Evolutionary conservation across 2,329 filamentous ascomycete genomes (phyloP), one percentile per base, ranked within the genome.

Genomic region (Beauveria varroae): DNA sequence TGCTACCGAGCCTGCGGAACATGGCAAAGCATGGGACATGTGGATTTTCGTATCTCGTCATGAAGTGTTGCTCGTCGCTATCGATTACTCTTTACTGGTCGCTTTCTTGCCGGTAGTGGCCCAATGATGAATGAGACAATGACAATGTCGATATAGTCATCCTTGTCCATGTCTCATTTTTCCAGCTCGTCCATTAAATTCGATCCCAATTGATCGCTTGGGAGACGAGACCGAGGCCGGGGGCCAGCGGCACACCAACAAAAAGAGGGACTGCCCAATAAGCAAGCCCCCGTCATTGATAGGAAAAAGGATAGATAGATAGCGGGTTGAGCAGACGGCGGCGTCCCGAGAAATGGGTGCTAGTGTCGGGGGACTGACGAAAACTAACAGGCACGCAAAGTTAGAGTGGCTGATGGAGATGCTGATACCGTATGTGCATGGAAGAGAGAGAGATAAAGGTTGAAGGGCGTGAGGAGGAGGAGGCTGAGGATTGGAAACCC

Each of bases 401-500:
- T 28, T 28, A 28, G 28, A 28, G 28, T 28, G 28, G 28, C 8
- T 28, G 28, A 28, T 28, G 28, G 4, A 26, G 26, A 26, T 28
- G 8, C 2, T 8, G 28, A 28, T 28, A 28, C 7, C 4, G 44
- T 20, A 30, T 4, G 30, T 30, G 30, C 30, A 30, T 30, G 30
- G 30, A 30, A 30, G 30, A 14, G 12, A 34, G 30, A 34, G 5
- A 59, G 56, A 59, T 59, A 59, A 59, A 52, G 56, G 22, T 18
- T 30, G 44, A 34, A 30, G 6, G 14, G 3, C 5, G 24, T 7
- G 16, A 16, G 26, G 54, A 30, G 47, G 47, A 59, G 14, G 57
- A 59, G 47, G 57, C 57, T 59, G 57, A 59, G 40, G 30, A 52
- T 51, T 50, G 30, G 44, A 59, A 59, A 26, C 52, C 41, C 24